Base-by-base conservation (phyloP, 441 rosid genomes). In the Cnidoscolus chayamansa region DNA sequence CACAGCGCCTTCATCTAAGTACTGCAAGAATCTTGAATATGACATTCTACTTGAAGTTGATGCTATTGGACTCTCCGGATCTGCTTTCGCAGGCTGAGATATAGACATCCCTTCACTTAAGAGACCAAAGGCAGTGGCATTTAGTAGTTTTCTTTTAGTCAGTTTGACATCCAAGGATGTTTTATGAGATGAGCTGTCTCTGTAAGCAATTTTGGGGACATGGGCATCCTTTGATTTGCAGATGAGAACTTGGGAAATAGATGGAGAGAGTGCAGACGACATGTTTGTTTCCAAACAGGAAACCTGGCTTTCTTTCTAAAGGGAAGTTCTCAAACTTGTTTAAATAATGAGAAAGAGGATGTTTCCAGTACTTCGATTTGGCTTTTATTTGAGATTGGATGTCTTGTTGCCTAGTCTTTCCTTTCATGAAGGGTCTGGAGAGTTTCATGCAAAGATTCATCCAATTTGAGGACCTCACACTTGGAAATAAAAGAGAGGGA, bases 21-120 rank as follows among this genome's bases (percentile, higher is more conserved):
- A 88, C 75, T 77, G 77, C 81, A 87, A 63, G 80, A 91, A 91
- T 74, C 87, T 83, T 1, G 91, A 83, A 79, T 86, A 89, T 0
- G 95, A 85, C 76, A 87, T 71, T 79, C 86, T 81, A 60, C 65
- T 88, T n/a, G 95, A 89, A 57, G 88, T 64, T 67, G 85, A 74
- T 59, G 82, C 81, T 2, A 57, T 51, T 5, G 90, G 95, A 76
- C 74, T 72, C 79, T 83, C 90, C 32, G 92, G 90, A 70, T 85
- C 85, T 54, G 89, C 84, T 63, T 74, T 84, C 43, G 85, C 87
- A 25, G 86, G 79, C 57, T 65, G 78, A 71, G 65, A 70, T 61
- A 74, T 48, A 31, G 79, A 73, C n/a, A 68, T 58, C 15, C 81
- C 74, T 68, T 75, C 58, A 57, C 79, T 86, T 8, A 83, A 19